Conservation (phyloP, 2,329 filamentous ascomycete species). For the Trichoderma lentiforme region DNA sequence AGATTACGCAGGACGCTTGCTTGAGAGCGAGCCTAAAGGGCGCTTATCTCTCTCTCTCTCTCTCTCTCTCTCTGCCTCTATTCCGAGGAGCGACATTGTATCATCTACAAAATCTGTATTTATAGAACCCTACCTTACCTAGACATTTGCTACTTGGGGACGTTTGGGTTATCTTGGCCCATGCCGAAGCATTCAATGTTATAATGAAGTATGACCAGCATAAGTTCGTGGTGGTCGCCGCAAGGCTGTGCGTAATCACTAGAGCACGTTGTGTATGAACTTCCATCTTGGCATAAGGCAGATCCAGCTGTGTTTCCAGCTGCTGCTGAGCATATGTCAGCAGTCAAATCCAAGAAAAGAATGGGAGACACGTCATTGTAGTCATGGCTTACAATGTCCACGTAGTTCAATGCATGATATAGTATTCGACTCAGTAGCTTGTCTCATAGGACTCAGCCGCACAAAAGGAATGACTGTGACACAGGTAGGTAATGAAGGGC, state of each 20-base stretch:
- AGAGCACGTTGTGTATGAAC: neutral
- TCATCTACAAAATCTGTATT: constrained; percentile 14
- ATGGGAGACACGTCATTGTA: neutral
- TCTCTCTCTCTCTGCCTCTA: neutral
- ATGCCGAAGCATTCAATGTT: neutral
- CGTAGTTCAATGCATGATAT: neutral
- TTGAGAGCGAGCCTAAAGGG: neutral
- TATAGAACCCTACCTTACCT: constrained; percentile 9
- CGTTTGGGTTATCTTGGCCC: neutral
- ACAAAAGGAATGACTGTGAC: neutral
- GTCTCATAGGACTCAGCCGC: neutral
- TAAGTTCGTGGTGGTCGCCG: neutral
- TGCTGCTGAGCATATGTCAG: neutral
- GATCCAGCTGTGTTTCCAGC: neutral
- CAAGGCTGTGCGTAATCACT: neutral
- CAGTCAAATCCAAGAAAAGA: neutral
- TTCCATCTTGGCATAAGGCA: neutral
- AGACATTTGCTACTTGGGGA: constrained; percentile 1
- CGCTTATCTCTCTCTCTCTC: neutral
- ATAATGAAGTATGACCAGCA: constrained; percentile 12
- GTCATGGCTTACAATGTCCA: neutral
- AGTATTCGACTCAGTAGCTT: neutral
- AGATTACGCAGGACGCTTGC: constrained; percentile 15
- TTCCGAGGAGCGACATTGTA: constrained; percentile 11
- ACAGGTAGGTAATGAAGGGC: neutral